These are phyloP conservation scores for Talaromyces ruber DNA, from an alignment of 495 filamentous ascomycete genomes.

Conservation along the genomic window DNA sequence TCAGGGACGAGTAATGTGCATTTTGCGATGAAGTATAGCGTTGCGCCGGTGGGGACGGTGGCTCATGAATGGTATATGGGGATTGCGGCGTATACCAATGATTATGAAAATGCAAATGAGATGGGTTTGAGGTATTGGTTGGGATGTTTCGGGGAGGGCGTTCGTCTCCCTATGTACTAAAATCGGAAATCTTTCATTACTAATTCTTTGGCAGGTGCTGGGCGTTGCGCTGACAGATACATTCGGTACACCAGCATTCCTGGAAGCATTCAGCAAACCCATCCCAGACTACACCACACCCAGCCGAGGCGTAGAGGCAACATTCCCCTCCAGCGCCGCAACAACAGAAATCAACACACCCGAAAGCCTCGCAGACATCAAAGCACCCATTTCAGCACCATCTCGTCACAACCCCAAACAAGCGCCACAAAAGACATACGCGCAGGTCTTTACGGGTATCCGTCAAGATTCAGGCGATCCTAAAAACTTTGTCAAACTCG, in stretches of 20 bases:
- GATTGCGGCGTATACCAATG: constrained; percentile 79
- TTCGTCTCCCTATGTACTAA: constrained; percentile 11
- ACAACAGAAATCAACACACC: constrained; percentile 16
- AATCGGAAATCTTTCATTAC: not conserved
- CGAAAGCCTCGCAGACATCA: constrained; percentile 20
- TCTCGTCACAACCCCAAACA: constrained; percentile 7
- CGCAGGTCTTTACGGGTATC: constrained; percentile 77
- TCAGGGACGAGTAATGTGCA: constrained; percentile 95
- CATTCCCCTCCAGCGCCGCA: constrained; percentile 20
- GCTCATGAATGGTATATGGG: constrained; percentile 99
- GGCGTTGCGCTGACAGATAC: constrained; percentile 96
- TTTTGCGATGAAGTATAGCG: constrained; percentile 83
- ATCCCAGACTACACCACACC: constrained; percentile 33
- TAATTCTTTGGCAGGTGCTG: constrained; percentile 46
- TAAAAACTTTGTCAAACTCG: constrained; percentile 66
- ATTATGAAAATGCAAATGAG: constrained; percentile 79
- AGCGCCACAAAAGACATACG: constrained; percentile 50
- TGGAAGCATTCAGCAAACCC: constrained; percentile 70
- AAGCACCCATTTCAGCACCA: constrained; percentile 21
- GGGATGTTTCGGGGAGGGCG: constrained; percentile 82
- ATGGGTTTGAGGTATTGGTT: constrained; percentile 80
- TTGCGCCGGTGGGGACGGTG: constrained; percentile 82
- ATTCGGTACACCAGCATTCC: constrained; percentile 86
- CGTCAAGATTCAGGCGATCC: constrained; percentile 96
- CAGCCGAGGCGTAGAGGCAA: constrained; percentile 19